A percentile compares a stretch with the other conserved stretches of the same genome.
Evolutionary conservation across 306 rosid genomes (phyloP).

Genomic region (Vigna hirtella): DNA sequence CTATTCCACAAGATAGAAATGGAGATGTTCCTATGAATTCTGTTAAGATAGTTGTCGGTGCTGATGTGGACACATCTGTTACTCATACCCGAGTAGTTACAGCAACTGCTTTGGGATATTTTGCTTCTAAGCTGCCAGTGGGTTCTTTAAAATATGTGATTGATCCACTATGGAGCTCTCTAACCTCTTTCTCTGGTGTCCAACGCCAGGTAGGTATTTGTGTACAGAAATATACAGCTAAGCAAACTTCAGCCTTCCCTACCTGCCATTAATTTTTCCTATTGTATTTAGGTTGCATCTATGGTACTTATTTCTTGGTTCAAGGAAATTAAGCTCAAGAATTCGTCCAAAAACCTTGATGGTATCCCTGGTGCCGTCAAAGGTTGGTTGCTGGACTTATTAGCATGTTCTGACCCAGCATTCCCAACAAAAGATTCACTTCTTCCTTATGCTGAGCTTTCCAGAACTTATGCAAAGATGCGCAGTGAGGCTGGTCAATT

Average conservation of each 20-base stretch:
- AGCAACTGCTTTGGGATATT: slow-evolving; percentile 85
- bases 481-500: slow-evolving; percentile 84
- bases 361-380: slow-evolving; percentile 58
- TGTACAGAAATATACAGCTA: slow-evolving; percentile 1
- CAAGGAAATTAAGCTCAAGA: slow-evolving; percentile 65
- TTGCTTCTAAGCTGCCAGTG: slow-evolving; percentile 78
- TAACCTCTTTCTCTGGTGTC: slow-evolving; percentile 81
- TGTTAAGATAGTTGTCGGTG: slow-evolving; percentile 85
- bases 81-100: slow-evolving; percentile 92
- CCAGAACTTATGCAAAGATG: slow-evolving; percentile 94
- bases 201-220: slow-evolving; percentile 80
- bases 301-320: slow-evolving; percentile 94
- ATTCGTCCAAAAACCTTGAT: slow-evolving; percentile 44
- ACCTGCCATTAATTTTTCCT: slow-evolving; percentile 9
- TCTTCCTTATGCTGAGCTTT: slow-evolving; percentile 91
- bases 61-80: slow-evolving; percentile 81
- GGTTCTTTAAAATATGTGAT: slow-evolving; percentile 62
- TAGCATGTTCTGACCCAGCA: slow-evolving; percentile 83
- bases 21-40: slow-evolving; percentile 73
- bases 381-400: slow-evolving; percentile 83
- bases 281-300: slow-evolving; percentile 76
- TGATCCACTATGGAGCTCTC: slow-evolving; percentile 77
- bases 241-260: slow-evolving; percentile 29
- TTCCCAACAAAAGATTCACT: slow-evolving; percentile 86
- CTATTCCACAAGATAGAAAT: slow-evolving; percentile 67